Conservation (phyloP, 768 basidiomycete genomes). For the Trametes cinnabarina region DNA sequence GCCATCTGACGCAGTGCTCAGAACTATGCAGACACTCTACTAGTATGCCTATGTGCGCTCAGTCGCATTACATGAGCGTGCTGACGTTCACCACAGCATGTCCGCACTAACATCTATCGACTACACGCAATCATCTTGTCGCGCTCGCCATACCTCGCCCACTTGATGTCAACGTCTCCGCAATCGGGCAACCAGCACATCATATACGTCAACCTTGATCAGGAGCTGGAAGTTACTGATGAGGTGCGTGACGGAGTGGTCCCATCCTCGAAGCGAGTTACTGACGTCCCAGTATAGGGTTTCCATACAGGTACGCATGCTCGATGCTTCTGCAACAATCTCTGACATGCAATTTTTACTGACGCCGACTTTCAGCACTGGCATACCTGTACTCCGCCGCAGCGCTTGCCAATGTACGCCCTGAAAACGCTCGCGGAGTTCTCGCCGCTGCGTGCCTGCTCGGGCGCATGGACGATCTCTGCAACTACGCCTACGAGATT, state of each 20-base stretch:
- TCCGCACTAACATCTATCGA: constrained; percentile 70
- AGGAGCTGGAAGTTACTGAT: constrained; percentile 78
- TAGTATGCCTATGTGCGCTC: constrained; percentile 42
- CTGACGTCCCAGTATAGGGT: constrained; percentile 41
- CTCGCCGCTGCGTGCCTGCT: constrained; percentile 83
- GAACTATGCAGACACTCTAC: constrained; percentile 82
- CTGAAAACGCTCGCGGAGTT: constrained; percentile 80
- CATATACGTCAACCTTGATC: constrained; percentile 73
- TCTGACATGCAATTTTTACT: too few species aligned
- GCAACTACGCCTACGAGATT: constrained; percentile 71
- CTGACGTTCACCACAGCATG: constrained; percentile 48
- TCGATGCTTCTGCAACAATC: background rate
- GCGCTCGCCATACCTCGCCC: constrained; percentile 83
- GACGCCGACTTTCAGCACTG: constrained; percentile 49
- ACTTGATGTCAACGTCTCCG: constrained; percentile 81
- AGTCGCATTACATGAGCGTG: background rate
- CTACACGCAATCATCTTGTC: constrained; percentile 86
- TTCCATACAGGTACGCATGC: constrained; percentile 34
- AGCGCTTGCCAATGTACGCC: constrained; percentile 64
- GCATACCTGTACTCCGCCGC: constrained; percentile 79
- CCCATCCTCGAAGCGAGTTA: background rate
- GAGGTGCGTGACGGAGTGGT: constrained; percentile 53
- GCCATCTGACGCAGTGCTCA: constrained; percentile 27
- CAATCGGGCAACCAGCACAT: constrained; percentile 62
- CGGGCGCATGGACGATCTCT: constrained; percentile 85